Evolutionary conservation across 768 basidiomycete genomes (phyloP).

Genomic region (Psilocybe sp.): DNA sequence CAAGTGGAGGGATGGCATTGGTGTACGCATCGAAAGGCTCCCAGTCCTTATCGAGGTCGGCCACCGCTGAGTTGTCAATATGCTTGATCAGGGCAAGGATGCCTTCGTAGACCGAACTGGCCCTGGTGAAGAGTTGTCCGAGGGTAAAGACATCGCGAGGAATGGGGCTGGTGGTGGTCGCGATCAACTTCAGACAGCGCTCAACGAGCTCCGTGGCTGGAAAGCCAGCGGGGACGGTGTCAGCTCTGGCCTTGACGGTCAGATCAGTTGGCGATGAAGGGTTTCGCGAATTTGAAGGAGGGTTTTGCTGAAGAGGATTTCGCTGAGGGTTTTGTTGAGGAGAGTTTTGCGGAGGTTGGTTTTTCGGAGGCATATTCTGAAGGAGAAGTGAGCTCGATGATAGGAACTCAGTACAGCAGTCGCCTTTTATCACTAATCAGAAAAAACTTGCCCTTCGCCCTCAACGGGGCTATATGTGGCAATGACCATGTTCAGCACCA

Average conservation of each 20-base stretch:
- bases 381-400: not conserved
- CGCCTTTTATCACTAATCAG: no score
- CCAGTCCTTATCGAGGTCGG: slow-evolving; percentile 7
- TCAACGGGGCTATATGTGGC: no score
- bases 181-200: slow-evolving; percentile 2
- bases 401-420: no score
- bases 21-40: slow-evolving; percentile 17
- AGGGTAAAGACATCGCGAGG: slow-evolving; percentile 15
- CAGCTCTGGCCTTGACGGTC: slow-evolving; percentile 5
- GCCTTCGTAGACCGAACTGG: slow-evolving; percentile 16
- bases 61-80: slow-evolving; percentile 7
- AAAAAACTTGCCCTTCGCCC: no score
- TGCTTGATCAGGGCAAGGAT: slow-evolving; percentile 17
- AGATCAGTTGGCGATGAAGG: slow-evolving; percentile 6
- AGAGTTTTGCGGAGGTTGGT: no score
- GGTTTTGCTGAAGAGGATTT: no score
- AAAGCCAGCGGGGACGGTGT: slow-evolving; percentile 16
- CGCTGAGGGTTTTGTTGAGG: no score
- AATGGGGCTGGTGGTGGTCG: slow-evolving; percentile 10
- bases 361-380: not conserved
- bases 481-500: no score
- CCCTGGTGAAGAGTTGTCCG: slow-evolving; percentile 12
- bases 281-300: no score
- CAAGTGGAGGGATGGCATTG: slow-evolving; percentile 16
- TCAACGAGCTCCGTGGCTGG: slow-evolving; percentile 17